A percentile compares a stretch with the other conserved stretches of the same genome.
These are phyloP conservation scores for Solanum commersonii DNA, from an alignment of 257 asterid species.

Conservation along the genomic window DNA sequence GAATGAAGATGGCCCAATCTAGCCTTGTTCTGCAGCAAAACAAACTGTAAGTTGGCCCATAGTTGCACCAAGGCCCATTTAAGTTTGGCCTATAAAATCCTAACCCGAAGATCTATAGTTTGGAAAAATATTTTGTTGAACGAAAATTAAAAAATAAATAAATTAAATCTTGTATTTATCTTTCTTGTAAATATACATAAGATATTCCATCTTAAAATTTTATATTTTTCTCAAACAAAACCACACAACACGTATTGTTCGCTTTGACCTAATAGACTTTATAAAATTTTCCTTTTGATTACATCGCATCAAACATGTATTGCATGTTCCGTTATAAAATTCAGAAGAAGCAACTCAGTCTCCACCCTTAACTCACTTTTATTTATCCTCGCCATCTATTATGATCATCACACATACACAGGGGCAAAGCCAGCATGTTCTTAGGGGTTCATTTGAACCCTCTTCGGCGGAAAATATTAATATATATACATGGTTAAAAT, in stretches of 20 bases:
- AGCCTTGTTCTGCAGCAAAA: neutral
- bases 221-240: neutral
- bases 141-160: neutral
- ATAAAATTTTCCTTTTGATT: neutral
- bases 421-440: too few relatives aligned
- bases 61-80: neutral
- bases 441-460: too few relatives aligned
- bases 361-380: neutral
- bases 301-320: neutral
- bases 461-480: too few relatives aligned
- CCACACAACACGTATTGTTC: neutral
- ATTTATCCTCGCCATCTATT: neutral
- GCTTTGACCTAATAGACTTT: neutral
- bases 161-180: neutral
- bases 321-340: neutral
- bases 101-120: neutral
- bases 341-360: neutral
- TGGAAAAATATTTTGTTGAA: neutral
- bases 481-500: too few relatives aligned
- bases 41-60: neutral
- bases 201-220: neutral
- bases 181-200: neutral
- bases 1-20: neutral
- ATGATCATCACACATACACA: neutral
- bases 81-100: neutral